phyloP scores from a whole-genome alignment of 345 rosid species.

The Eucalyptus sp. region DNA sequence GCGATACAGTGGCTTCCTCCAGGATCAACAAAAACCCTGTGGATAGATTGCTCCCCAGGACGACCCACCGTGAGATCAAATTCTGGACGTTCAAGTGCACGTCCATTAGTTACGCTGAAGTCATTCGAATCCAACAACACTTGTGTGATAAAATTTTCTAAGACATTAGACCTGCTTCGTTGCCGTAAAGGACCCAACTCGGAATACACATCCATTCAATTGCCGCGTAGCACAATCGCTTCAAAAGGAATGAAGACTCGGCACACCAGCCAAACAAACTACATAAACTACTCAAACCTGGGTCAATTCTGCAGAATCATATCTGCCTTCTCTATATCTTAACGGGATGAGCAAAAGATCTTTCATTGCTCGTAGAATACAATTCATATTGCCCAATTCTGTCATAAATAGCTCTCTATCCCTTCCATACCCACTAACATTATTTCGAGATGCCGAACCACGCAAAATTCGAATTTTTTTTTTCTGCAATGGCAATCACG shows the following conservation, averaged over 20 bases:
- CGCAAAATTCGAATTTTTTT: not conserved
- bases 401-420: not conserved
- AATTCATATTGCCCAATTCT: not conserved
- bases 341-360: not conserved
- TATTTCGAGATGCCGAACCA: not conserved
- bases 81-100: slow-evolving; percentile 20
- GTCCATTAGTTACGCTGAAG: not conserved
- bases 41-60: slow-evolving; percentile 84
- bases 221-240: not conserved
- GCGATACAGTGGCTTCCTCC: slow-evolving; percentile 96
- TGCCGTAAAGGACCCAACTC: not conserved
- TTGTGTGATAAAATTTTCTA: not conserved
- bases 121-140: not conserved
- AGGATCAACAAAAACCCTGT: slow-evolving; percentile 91
- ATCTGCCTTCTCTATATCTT: not conserved
- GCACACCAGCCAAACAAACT: not conserved
- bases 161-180: not conserved
- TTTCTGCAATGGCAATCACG: not conserved
- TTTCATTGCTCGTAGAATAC: not conserved
- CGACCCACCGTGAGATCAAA: slow-evolving; percentile 83
- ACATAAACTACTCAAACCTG: not conserved
- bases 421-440: not conserved
- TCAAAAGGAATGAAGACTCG: not conserved
- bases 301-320: not conserved
- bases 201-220: not conserved